Conservation (phyloP, 768 basidiomycete genomes). For the Rubroboletus satanas region DNA sequence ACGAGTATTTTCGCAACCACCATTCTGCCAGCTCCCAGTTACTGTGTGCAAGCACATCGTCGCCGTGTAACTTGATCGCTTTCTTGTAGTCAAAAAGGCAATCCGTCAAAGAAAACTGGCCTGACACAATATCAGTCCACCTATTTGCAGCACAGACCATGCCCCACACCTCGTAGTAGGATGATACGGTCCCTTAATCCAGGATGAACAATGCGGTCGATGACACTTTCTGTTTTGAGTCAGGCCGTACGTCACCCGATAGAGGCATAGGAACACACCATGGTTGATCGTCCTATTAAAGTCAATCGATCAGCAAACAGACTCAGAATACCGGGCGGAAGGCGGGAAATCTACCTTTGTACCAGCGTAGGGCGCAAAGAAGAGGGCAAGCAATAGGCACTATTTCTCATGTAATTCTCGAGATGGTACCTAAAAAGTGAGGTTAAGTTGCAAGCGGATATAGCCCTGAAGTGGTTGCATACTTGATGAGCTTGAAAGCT, state of each 20-base stretch:
- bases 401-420: conserved; percentile 84
- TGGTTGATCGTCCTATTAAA: conserved; percentile 72
- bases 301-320: conserved; percentile 1
- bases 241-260: conserved; percentile 5
- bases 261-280: conserved; percentile 42
- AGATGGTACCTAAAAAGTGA: conserved; percentile 68
- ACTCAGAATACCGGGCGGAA: neutral
- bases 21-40: conserved; percentile 89
- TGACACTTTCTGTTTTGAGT: conserved; percentile 66
- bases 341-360: conserved; percentile 53
- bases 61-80: conserved; percentile 76
- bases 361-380: conserved; percentile 86
- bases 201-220: conserved; percentile 86
- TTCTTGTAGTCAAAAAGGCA: conserved; percentile 70
- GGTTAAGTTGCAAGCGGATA: neutral
- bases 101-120: conserved; percentile 75
- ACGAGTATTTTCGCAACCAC: conserved; percentile 85
- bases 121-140: conserved; percentile 35
- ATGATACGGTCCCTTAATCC: conserved; percentile 91
- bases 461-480: conserved; percentile 19
- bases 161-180: conserved; percentile 61
- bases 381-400: conserved; percentile 81
- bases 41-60: conserved; percentile 83
- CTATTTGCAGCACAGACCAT: conserved; percentile 17
- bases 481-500: conserved; percentile 82